These are phyloP conservation scores for Henningerozyma blattae DNA, from an alignment of 805 yeast genomes.

Conservation along the genomic window DNA sequence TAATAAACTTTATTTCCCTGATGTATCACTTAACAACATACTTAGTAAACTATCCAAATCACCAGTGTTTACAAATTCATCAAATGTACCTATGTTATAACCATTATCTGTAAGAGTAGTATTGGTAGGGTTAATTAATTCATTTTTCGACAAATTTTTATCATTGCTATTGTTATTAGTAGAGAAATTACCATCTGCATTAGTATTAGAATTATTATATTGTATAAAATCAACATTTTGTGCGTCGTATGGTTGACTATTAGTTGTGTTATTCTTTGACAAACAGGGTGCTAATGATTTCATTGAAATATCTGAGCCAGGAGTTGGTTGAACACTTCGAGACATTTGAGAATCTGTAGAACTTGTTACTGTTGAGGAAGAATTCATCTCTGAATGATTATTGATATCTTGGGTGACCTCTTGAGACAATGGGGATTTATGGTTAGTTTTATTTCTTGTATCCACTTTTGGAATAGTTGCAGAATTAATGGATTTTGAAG, in stretches of 20 bases:
- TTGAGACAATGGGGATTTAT: no score
- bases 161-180: no score
- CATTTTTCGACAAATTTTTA: no score
- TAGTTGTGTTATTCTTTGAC: neutral
- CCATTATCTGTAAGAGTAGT: neutral
- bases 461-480: neutral
- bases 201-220: neutral
- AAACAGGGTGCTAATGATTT: no score
- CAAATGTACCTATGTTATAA: conserved; percentile 21
- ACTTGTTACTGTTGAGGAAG: neutral
- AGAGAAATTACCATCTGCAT: no score
- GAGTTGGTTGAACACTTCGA: no score
- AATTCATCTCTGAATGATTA: neutral
- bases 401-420: neutral
- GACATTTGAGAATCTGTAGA: no score
- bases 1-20: no score
- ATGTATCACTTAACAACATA: neutral
- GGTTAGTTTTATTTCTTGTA: neutral
- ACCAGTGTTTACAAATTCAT: conserved; percentile 20
- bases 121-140: no score
- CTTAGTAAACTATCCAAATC: conserved; percentile 15
- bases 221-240: no score
- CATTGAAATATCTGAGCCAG: no score
- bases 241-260: neutral
- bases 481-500: neutral